Conservation (phyloP, 2,329 filamentous ascomycete genomes). For the Trichoderma sp. region DNA sequence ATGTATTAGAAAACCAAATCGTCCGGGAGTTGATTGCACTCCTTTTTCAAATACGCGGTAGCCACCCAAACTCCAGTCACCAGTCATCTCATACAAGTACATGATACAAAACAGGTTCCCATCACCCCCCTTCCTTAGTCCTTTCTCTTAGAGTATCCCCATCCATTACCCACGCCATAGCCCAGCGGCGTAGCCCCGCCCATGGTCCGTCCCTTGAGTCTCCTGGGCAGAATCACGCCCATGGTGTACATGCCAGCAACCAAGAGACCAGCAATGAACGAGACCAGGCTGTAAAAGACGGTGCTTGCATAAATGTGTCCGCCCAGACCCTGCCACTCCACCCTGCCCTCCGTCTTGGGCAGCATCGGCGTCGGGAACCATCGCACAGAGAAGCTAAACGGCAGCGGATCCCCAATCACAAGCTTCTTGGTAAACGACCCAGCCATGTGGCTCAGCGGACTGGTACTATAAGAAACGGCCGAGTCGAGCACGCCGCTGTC, state of each 20-base stretch:
- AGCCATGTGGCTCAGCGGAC: slow-evolving; percentile 63
- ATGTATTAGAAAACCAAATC: not conserved
- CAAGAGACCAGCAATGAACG: slow-evolving; percentile 57
- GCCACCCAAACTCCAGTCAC: slow-evolving; percentile 19
- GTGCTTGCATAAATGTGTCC: slow-evolving; percentile 65
- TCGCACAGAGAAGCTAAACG: slow-evolving; percentile 75
- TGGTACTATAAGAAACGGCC: slow-evolving; percentile 82
- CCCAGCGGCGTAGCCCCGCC: slow-evolving; percentile 61
- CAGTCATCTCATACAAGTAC: slow-evolving; percentile 1
- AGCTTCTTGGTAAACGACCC: slow-evolving; percentile 62
- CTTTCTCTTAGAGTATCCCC: slow-evolving; percentile 59
- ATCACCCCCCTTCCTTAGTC: slow-evolving; percentile 30
- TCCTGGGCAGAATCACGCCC: slow-evolving; percentile 58
- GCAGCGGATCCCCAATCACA: slow-evolving; percentile 83
- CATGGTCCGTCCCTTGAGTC: slow-evolving; percentile 51
- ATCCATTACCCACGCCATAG: slow-evolving; percentile 61
- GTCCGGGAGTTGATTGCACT: not conserved
- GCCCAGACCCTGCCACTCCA: slow-evolving; percentile 66
- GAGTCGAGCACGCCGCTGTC: slow-evolving; percentile 82
- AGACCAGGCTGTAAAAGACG: slow-evolving; percentile 61
- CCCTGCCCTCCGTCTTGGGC: slow-evolving; percentile 65
- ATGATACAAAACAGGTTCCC: not conserved
- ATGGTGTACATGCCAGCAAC: slow-evolving; percentile 61
- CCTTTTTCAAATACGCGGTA: not conserved
- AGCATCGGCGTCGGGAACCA: slow-evolving; percentile 81